A percentile compares a stretch with the other conserved stretches of the same genome.
Evolutionary conservation across 352 stramenopile genomes (phyloP).

Genomic region (Sclerospora graminicola): DNA sequence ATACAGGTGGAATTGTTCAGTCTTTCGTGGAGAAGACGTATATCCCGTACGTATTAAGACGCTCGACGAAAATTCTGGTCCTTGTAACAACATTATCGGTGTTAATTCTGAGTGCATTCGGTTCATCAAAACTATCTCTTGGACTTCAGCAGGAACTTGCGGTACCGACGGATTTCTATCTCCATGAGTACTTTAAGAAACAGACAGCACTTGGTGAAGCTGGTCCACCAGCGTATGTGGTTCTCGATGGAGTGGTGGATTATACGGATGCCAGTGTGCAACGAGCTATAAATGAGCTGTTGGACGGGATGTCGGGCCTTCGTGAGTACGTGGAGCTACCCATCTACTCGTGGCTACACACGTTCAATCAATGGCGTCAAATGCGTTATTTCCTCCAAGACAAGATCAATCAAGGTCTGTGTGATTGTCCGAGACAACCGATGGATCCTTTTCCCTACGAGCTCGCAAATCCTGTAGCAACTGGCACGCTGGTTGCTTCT

Average conservation of each 20-base stretch:
- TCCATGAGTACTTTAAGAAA: conserved; percentile 84
- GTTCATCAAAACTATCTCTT: conserved; percentile 53
- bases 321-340: conserved; percentile 72
- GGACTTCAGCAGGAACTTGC: conserved; percentile 84
- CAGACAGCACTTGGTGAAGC: conserved; percentile 80
- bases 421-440: conserved; percentile 65
- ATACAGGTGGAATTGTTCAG: conserved; percentile 28
- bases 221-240: conserved; percentile 81
- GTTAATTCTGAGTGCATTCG: conserved; percentile 40
- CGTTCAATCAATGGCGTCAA: conserved; percentile 82
- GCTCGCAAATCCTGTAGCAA: conserved; percentile 16
- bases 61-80: conserved; percentile 51
- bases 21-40: conserved; percentile 59
- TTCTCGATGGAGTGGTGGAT: conserved; percentile 40
- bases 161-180: conserved; percentile 80
- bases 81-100: conserved; percentile 26
- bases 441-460: conserved; percentile 79
- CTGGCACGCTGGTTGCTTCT: conserved; percentile 4
- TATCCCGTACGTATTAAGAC: conserved; percentile 45
- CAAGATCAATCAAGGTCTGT: conserved; percentile 46
- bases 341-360: conserved; percentile 84
- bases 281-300: conserved; percentile 46
- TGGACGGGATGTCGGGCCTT: conserved; percentile 62
- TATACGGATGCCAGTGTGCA: conserved; percentile 62
- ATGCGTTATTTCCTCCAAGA: conserved; percentile 72